A percentile compares a stretch with the other conserved stretches of the same genome.
These are phyloP conservation scores for Immersiporthe knoxdaviesiana DNA, from an alignment of 2,329 filamentous ascomycete species.

Conservation along the genomic window DNA sequence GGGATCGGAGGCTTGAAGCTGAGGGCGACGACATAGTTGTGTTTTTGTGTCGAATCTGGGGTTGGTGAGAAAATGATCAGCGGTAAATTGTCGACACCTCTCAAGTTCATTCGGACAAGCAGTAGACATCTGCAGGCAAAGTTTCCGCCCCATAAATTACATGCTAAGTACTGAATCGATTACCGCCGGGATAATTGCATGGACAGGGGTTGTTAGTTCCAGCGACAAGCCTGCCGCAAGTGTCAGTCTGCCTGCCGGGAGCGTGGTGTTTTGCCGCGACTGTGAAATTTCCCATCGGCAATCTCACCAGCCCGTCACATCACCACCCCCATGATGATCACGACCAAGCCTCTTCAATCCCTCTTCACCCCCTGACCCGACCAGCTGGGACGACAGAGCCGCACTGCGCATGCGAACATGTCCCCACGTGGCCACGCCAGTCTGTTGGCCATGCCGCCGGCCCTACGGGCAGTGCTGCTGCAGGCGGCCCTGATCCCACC, in stretches of 20 bases:
- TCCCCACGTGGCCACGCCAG: conserved; percentile 27
- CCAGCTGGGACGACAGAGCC: conserved; percentile 22
- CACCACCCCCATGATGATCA: conserved; percentile 15
- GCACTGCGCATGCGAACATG: conserved; percentile 28
- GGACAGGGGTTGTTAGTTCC: not conserved
- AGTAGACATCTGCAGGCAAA: conserved; percentile 1
- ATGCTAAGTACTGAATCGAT: not conserved
- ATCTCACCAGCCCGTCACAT: not conserved
- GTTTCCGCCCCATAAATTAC: not conserved
- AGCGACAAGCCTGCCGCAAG: conserved; percentile 12
- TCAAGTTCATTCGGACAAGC: not conserved
- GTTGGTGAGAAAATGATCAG: not conserved
- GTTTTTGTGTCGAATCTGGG: not conserved
- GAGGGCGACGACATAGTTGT: conserved; percentile 40
- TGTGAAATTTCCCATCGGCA: conserved; percentile 23
- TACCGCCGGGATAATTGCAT: too few species aligned
- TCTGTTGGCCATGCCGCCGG: conserved; percentile 33
- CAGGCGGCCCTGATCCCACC: conserved; percentile 26
- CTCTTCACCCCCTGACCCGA: conserved; percentile 2
- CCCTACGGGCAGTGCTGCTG: conserved; percentile 32
- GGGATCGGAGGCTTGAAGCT: conserved; percentile 64
- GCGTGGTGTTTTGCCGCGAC: conserved; percentile 19
- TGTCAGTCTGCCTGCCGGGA: not conserved
- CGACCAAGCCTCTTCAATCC: not conserved
- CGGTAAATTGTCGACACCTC: not conserved